phyloP scores from a whole-genome alignment of 2,329 filamentous ascomycete species.

The Fusarium sp. region DNA sequence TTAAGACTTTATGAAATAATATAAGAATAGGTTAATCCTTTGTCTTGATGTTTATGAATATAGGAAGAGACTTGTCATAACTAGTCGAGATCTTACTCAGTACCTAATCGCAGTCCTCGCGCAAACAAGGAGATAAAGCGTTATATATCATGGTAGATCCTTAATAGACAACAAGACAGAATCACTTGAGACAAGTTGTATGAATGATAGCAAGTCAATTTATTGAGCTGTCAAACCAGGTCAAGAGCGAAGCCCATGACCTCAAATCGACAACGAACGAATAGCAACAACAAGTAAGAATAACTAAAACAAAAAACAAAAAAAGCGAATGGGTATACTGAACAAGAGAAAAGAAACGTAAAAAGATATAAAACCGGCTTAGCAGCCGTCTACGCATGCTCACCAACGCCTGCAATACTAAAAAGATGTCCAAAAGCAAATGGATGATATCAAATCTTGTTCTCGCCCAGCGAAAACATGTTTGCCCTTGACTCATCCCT shows the following conservation, averaged over 20 bases:
- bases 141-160: too few relatives aligned
- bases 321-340: background rate
- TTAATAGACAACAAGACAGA: too few relatives aligned
- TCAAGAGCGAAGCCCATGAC: background rate
- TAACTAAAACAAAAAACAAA: background rate
- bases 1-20: too few relatives aligned
- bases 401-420: background rate
- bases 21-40: too few relatives aligned
- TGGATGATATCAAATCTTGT: constrained; percentile 26
- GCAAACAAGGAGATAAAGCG: too few relatives aligned
- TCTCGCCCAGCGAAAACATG: constrained; percentile 27
- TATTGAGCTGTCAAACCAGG: background rate
- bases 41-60: too few relatives aligned
- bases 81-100: too few relatives aligned
- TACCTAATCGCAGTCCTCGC: too few relatives aligned
- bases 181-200: background rate
- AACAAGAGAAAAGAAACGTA: background rate
- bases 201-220: background rate
- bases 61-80: too few relatives aligned
- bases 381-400: background rate
- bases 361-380: background rate
- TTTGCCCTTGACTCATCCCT: constrained; percentile 22
- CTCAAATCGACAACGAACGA: background rate
- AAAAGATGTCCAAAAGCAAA: background rate
- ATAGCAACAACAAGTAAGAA: background rate